phyloP scores from a whole-genome alignment of 2,329 filamentous ascomycete genomes.

The Clarireedia paspali region DNA sequence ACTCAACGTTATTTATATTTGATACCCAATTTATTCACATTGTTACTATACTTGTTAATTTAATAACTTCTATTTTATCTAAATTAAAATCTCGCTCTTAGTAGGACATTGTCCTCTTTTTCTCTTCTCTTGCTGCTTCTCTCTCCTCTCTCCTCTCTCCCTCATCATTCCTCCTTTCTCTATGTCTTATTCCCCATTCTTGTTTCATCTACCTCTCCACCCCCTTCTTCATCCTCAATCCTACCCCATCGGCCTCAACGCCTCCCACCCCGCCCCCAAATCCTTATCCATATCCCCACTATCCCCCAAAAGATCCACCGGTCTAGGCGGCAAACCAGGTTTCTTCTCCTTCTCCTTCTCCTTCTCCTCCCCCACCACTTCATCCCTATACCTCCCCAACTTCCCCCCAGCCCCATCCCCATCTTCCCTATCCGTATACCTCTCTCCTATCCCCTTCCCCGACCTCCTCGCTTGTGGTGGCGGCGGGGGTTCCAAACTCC shows the following conservation, averaged over 20 bases:
- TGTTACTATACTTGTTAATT: no score
- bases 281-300: constrained; percentile 19
- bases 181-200: no score
- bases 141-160: no score
- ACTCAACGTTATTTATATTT: no score
- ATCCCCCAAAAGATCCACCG: constrained; percentile 23
- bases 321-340: constrained; percentile 24
- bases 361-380: not conserved
- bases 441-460: not conserved
- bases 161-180: no score
- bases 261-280: constrained; percentile 24
- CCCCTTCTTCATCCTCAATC: no score
- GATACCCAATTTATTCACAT: no score
- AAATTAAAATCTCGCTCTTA: no score
- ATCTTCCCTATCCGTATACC: constrained; percentile 7
- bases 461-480: constrained; percentile 23
- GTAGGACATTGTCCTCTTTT: no score
- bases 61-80: no score
- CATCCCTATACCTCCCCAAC: not conserved
- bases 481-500: constrained; percentile 13
- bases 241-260: constrained; percentile 19
- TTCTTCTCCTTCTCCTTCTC: constrained; percentile 16
- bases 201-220: no score
- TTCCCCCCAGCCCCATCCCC: not conserved
- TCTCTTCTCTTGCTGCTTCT: no score